Base-by-base conservation (phyloP, 805 yeast genomes). In the Yamadazyma endophytica region DNA sequence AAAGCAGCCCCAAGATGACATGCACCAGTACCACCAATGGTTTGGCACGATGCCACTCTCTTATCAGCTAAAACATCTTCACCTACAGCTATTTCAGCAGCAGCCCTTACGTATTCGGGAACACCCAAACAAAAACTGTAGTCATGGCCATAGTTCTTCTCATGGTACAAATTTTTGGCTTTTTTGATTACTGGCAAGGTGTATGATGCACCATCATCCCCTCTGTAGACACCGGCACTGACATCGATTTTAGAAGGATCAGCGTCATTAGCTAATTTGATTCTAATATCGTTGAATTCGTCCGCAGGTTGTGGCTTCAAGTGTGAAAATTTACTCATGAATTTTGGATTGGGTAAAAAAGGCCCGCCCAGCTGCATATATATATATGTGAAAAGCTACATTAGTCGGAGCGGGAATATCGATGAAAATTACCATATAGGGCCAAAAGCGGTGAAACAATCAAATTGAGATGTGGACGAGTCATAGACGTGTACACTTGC, bases 71-170 rank as follows among this genome's bases (percentile, higher is more conserved):
- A 35, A 13, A 43, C 47, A 13, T 42, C 40, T 4, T 42, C 42
- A 15, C 68, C 70, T 29, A 64, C 56, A n/a, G 61, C 42, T n/a
- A 60, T 51, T 20, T 35, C 34, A 29, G 57, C 50, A 12, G 68
- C 61, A 12, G 47, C 55, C 5, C 31, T 28, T 19, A 49, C 43
- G 35, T 52, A 65, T 23, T 52, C 65, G 2, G 63, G 58, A 25
- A 64, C 50, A 9, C 71, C 71, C n/a, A 54, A 38, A 58, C 60
- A 58, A 34, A 46, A 50, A 30, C 61, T 61, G 50, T 65, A 65
- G 49, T 61, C 58, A 44, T 64, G 70, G 20, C 69, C 68, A 1
- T 65, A 67, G 33, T 61, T 63, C 25, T 56, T 51, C 8, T 39
- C 40, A 17, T 39, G 35, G 24, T 62, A 48, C 13, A 35, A 35